Evolutionary conservation across 148 eudicot genomes (phyloP).

Genomic region (Pouteria glomerata): DNA sequence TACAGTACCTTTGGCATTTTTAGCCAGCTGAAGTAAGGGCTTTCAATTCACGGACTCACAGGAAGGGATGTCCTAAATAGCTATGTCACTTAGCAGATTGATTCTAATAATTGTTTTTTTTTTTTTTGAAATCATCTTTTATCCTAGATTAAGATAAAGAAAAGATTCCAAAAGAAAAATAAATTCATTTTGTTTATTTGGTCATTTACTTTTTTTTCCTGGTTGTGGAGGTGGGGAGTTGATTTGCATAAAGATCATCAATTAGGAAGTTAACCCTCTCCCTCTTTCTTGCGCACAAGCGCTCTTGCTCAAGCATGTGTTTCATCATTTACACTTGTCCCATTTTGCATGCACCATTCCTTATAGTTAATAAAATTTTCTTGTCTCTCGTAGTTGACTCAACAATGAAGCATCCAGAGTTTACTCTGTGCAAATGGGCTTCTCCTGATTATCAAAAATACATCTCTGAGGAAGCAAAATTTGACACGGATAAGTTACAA

Average conservation of each 20-base stretch:
- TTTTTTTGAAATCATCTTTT: not conserved
- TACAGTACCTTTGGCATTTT: not conserved
- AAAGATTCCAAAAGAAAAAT: not conserved
- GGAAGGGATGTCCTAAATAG: not conserved
- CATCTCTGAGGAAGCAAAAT: constrained; percentile 23
- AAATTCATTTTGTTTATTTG: not conserved
- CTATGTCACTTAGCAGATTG: not conserved
- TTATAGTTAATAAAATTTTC: not conserved
- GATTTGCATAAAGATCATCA: too few species aligned
- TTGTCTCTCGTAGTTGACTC: constrained; percentile 16
- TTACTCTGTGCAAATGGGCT: constrained; percentile 66
- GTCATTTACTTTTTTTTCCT: not conserved
- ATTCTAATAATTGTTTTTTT: not conserved
- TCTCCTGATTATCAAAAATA: constrained; percentile 27
- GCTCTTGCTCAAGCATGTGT: not conserved
- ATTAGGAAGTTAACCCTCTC: not conserved
- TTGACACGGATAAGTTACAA: constrained; percentile 29
- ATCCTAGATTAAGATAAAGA: not conserved
- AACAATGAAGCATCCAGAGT: constrained; percentile 36
- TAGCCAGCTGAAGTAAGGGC: not conserved
- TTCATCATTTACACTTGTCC: not conserved
- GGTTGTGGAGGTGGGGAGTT: too few species aligned
- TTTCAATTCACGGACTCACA: not conserved
- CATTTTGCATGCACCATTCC: too few species aligned
- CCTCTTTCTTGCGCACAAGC: not conserved